Evolutionary conservation across 2,329 filamentous ascomycete species (phyloP).

Genomic region (Aspergillus novofumigatus): DNA sequence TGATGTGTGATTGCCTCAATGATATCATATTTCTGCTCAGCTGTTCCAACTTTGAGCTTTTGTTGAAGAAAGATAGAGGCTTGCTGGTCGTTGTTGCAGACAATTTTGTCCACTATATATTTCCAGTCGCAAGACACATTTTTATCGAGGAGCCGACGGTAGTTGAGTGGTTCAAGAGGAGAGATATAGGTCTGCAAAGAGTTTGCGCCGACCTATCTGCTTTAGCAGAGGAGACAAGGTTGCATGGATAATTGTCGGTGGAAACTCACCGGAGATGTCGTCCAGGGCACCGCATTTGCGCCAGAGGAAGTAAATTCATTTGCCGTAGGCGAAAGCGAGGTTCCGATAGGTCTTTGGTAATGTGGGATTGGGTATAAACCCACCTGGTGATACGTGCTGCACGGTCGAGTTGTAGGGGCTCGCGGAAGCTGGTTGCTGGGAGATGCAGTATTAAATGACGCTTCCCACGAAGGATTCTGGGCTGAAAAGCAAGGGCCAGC

Average conservation of each 20-base stretch:
- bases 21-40: slow-evolving; percentile 95
- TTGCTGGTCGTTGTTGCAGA: slow-evolving; percentile 98
- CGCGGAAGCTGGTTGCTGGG: slow-evolving; percentile 22
- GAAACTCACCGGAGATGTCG: slow-evolving; percentile 51
- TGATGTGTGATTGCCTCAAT: slow-evolving; percentile 94
- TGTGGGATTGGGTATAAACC: slow-evolving; percentile 32
- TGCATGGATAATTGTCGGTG: background rate
- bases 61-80: slow-evolving; percentile 98
- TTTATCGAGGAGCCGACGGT: slow-evolving; percentile 88
- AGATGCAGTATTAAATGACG: slow-evolving; percentile 26
- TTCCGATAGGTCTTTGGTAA: slow-evolving; percentile 58
- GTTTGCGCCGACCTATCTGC: slow-evolving; percentile 36
- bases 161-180: slow-evolving; percentile 89
- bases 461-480: slow-evolving; percentile 31
- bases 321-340: slow-evolving; percentile 67
- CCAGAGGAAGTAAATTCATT: slow-evolving; percentile 63
- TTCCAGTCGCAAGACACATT: slow-evolving; percentile 99
- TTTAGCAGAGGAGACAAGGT: slow-evolving; percentile 18
- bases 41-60: slow-evolving; percentile 93
- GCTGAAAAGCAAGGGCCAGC: slow-evolving; percentile 30
- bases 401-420: slow-evolving; percentile 26
- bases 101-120: slow-evolving; percentile 99
- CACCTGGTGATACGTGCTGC: slow-evolving; percentile 31
- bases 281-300: slow-evolving; percentile 26
- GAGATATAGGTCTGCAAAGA: slow-evolving; percentile 73